Evolutionary conservation across 2,329 filamentous ascomycete species (phyloP), one percentile per base, ranked within the genome.

Genomic region (Alternaria conjuncta): DNA sequence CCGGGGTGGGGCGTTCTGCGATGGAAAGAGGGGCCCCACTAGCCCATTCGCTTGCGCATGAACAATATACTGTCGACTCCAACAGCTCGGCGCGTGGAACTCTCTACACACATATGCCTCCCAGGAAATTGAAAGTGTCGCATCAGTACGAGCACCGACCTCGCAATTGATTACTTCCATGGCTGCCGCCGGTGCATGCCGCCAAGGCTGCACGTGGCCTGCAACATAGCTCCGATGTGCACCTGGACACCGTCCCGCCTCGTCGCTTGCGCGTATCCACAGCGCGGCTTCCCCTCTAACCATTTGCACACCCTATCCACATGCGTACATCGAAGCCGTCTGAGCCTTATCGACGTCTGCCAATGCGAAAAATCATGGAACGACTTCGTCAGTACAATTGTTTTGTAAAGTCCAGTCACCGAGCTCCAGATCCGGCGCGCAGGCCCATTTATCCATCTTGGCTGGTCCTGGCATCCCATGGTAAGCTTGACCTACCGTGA

Each of bases 381-480:
- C 44, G 20, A 46, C 44, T 15, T 46, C 44, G 44, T 23, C 44
- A 46, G 44, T 46, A 46, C 20, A 23, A 46, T 23, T 12, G 12
- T 46, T 46, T 46, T 15, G 20, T 10, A 23, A 46, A 18, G 20
- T 20, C 44, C 20, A 46, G 43, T 49, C 50, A 20, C 57, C 43
- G 21, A 45, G n/a, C 21, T 32, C 36, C 36, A 61, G 59, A 36
- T 54, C 56, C 64, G 66, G 66, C 53, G 30, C 43, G 23, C 32
- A 67, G 60, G 60, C 46, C 64, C 64, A 67, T 67, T 69, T 65
- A 63, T 63, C 66, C 66, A 69, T 58, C 66, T 69, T 69, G 66
- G 66, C 66, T 61, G 41, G 28, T 55, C 30, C 55, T 63, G 58
- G 45, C 64, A 57, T 63, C 49, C 53, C 62, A 28, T 61, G 25